Base-by-base conservation (phyloP, 2,329 filamentous ascomycete species). In the Exophiala sp. region DNA sequence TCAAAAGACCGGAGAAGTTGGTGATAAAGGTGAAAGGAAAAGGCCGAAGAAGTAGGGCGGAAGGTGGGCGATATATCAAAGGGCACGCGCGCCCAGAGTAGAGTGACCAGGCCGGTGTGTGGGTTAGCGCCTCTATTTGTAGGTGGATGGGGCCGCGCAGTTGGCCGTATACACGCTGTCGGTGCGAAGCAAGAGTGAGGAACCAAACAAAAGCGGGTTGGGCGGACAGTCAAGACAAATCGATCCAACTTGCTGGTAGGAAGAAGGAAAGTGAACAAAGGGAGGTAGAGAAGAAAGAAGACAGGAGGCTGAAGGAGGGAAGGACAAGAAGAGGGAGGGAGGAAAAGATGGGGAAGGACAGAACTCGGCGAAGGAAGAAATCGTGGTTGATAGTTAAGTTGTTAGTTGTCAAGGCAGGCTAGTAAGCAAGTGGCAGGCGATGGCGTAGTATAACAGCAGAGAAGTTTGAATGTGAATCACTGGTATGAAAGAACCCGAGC, bases 321-420 rank as follows among this genome's bases (percentile, higher is more conserved):
- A 48, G 47, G 35, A 47, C 35, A 35, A 54, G 39, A 41, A 46
- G 29, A 45, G 40, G 43, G 44, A 43, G 43, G 43, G 43, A 44
- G 22, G 49, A 46, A 47, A 51, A 42, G 43, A 46, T 49, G 35
- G 43, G 44, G 52, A 50, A 19, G 34, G 34, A 37, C 34, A 37
- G 34, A 37, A 37, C 34, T 37, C 34, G 34, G 34, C 34, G 16
- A 37, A 11, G 14, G 11, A 37, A 19, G 34, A 18, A 37, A n/a
- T 34, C 30, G 11, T 9, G 6, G 30, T 6, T 5, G 30, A 13
- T 34, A 37, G 7, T 37, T 18, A 37, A 18, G 8, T 13, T 18
- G 16, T 37, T 37, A 37, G 34, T 19, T 13, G 29, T 32, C 29
- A 32, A 32, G 29, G 11, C 7, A 32, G 29, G 29, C 29, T 32